These are phyloP conservation scores for Iris pallida DNA, from an alignment of 116 monocot species.

Conservation along the genomic window DNA sequence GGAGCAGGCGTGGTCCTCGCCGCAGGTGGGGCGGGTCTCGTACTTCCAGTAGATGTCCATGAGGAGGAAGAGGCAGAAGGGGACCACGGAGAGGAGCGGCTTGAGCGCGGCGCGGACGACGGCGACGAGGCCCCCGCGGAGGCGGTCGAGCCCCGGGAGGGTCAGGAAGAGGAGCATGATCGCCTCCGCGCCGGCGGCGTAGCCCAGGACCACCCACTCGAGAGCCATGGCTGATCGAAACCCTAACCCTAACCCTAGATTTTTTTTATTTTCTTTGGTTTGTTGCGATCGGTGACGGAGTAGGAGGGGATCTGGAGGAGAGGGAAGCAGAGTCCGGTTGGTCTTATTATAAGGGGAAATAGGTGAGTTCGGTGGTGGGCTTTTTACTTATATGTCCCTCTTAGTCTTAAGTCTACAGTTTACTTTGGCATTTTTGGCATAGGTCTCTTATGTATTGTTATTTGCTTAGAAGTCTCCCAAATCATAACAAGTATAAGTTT, in stretches of 20 bases:
- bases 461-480: no score
- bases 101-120: slow-evolving; percentile 59
- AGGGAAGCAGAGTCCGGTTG: neutral
- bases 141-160: slow-evolving; percentile 60
- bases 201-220: slow-evolving; percentile 82
- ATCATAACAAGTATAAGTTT: no score
- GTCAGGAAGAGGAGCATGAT: slow-evolving; percentile 75
- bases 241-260: neutral
- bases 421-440: no score
- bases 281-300: no score
- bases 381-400: no score
- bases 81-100: slow-evolving; percentile 65
- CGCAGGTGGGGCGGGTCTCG: slow-evolving; percentile 66
- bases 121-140: slow-evolving; percentile 53
- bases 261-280: no score
- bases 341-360: no score
- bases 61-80: slow-evolving; percentile 75
- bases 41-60: slow-evolving; percentile 96
- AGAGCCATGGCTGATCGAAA: slow-evolving; percentile 47
- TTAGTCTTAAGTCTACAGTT: no score
- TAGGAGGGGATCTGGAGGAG: neutral
- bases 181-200: slow-evolving; percentile 80
- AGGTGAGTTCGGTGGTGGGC: neutral
- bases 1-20: slow-evolving; percentile 57
- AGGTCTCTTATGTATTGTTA: no score